These are phyloP conservation scores for Pisolithus orientalis DNA, from an alignment of 768 basidiomycete species.

Conservation along the genomic window DNA sequence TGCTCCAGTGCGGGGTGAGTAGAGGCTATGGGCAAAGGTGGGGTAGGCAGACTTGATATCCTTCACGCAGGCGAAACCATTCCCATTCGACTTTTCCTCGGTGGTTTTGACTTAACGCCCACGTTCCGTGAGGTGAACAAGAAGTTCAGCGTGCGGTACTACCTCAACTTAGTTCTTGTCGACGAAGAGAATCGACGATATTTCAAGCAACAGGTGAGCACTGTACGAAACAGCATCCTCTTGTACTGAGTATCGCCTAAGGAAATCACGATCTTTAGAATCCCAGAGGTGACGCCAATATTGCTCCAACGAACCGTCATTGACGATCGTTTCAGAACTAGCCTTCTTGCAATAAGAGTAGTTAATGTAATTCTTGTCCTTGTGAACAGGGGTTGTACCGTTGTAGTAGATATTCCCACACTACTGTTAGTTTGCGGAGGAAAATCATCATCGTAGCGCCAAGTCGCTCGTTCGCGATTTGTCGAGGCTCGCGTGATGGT, in stretches of 20 bases:
- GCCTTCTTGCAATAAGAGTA: conserved; percentile 2
- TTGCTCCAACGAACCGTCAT: neutral
- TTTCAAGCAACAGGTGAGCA: conserved; percentile 87
- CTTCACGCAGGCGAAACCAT: conserved; percentile 83
- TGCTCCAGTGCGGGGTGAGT: conserved; percentile 86
- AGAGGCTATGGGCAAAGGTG: neutral
- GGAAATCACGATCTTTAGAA: conserved; percentile 88
- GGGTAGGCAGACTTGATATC: neutral
- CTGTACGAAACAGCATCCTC: neutral
- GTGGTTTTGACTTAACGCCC: conserved; percentile 96
- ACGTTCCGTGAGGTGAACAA: conserved; percentile 99
- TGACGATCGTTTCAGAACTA: conserved; percentile 29
- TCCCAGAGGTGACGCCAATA: conserved; percentile 62
- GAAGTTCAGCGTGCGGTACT: conserved; percentile 96
- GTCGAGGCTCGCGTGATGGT: neutral
- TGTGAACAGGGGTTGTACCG: too few relatives aligned
- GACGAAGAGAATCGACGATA: conserved; percentile 98
- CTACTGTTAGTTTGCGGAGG: too few relatives aligned
- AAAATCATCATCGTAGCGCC: too few relatives aligned
- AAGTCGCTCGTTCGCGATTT: too few relatives aligned
- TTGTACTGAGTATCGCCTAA: conserved; percentile 17
- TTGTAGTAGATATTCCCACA: too few relatives aligned
- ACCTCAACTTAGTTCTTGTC: conserved; percentile 93
- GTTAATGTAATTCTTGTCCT: neutral
- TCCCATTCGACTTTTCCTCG: conserved; percentile 94